Percentiles rank a stretch among this genome's conserved stretches.
These are phyloP conservation scores for Thoreauomyces humboldtii DNA, from an alignment of 192 early-diverging fungal species.

Conservation along the genomic window DNA sequence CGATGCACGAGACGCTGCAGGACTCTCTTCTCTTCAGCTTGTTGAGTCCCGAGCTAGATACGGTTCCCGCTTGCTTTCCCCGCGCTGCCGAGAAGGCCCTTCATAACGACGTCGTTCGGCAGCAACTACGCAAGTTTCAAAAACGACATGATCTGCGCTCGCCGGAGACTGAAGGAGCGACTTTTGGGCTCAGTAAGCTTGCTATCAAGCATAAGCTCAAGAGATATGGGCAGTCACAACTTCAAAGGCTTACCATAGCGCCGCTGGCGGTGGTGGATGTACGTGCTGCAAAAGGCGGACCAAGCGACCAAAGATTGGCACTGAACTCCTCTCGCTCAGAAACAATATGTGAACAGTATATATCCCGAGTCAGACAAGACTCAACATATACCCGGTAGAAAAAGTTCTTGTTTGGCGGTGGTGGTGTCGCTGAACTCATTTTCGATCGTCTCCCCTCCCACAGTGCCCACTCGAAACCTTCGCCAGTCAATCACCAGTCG, in stretches of 20 bases:
- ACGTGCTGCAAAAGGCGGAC: too few species aligned
- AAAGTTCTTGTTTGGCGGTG: too few species aligned
- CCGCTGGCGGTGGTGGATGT: slow-evolving; percentile 36
- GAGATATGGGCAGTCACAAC: slow-evolving; percentile 33
- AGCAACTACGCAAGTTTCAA: slow-evolving; percentile 19
- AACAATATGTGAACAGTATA: not conserved
- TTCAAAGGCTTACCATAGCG: slow-evolving; percentile 35
- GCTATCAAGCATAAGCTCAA: slow-evolving; percentile 18
- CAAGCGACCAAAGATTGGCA: too few species aligned
- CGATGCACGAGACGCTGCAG: too few species aligned
- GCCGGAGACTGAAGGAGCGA: slow-evolving; percentile 12
- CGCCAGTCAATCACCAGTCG: too few species aligned
- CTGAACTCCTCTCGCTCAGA: not conserved
- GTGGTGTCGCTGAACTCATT: too few species aligned
- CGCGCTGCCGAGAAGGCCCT: slow-evolving; percentile 23
- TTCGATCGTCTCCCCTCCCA: too few species aligned
- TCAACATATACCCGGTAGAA: not conserved
- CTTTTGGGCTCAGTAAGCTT: not conserved
- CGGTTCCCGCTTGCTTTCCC: slow-evolving; percentile 7
- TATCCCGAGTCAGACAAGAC: not conserved
- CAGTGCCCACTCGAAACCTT: too few species aligned
- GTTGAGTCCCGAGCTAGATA: slow-evolving; percentile 6
- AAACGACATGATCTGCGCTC: slow-evolving; percentile 7
- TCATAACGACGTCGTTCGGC: slow-evolving; percentile 28
- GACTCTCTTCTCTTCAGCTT: not conserved